Percentiles rank a stretch among this genome's conserved stretches.
These are phyloP conservation scores for Candida oleophila DNA, from an alignment of 805 yeast genomes.

Conservation along the genomic window DNA sequence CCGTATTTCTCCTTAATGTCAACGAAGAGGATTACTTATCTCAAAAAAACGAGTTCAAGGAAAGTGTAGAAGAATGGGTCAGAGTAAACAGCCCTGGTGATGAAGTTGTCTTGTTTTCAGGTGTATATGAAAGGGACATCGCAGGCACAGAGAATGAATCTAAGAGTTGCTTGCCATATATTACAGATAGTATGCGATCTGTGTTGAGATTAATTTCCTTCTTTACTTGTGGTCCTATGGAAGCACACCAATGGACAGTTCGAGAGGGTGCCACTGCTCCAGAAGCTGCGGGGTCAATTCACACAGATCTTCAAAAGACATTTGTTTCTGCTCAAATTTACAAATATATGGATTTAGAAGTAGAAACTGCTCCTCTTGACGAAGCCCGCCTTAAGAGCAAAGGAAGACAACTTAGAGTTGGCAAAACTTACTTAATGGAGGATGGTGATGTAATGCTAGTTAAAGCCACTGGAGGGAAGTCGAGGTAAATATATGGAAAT, in stretches of 20 bases:
- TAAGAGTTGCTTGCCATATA: constrained; percentile 57
- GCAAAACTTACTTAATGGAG: constrained; percentile 75
- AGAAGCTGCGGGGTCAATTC: constrained; percentile 88
- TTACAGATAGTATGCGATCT: constrained; percentile 64
- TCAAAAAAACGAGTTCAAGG: constrained; percentile 50
- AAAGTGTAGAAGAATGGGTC: constrained; percentile 64
- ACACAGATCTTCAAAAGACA: constrained; percentile 78
- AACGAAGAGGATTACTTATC: constrained; percentile 64
- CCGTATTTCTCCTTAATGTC: constrained; percentile 72
- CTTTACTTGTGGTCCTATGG: constrained; percentile 84
- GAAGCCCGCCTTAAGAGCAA: constrained; percentile 50
- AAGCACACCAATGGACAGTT: constrained; percentile 88
- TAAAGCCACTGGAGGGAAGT: constrained; percentile 69
- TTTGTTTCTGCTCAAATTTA: constrained; percentile 77
- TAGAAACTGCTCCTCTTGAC: constrained; percentile 45
- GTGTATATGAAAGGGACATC: constrained; percentile 45
- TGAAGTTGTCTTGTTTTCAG: constrained; percentile 39
- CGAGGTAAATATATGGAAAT: constrained; percentile 3
- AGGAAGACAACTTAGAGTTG: constrained; percentile 64
- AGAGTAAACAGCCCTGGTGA: constrained; percentile 61
- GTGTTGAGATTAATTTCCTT: constrained; percentile 73
- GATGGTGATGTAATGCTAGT: constrained; percentile 82
- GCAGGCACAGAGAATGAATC: constrained; percentile 17
- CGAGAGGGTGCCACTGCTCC: constrained; percentile 76
- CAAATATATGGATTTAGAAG: constrained; percentile 58